Evolutionary conservation across 2,329 filamentous ascomycete species (phyloP), one percentile per base, ranked within the genome.

Genomic region (Chaetomiaceae sp.): DNA sequence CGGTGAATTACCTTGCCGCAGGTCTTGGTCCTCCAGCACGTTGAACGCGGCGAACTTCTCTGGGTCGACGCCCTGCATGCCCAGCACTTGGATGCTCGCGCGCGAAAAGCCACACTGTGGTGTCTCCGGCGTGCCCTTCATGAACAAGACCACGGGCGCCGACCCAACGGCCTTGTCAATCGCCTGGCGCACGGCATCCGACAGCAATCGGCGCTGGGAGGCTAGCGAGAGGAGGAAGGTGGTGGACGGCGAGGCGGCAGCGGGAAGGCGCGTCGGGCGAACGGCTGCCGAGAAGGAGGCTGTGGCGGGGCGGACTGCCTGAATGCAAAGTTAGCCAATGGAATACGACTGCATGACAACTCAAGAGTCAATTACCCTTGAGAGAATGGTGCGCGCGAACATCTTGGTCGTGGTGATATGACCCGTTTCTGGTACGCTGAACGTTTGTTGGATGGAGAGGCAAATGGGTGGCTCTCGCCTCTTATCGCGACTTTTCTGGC

Each of bases 1-100:
- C 19, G 34, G 38, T 15, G 26, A 46, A 47, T 17, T 43, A 91
- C 87, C 88, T 69, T 83, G 73, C 59, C 93, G 81, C 63, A 98
- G 69, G 64, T 94, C 90, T 4, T 84, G 68, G 65, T 97, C 90
- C 69, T 97, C 93, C 47, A 98, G 70, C 32, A 98, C 93, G 69
- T 98, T 97, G 69, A 95, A 96, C 7, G 93, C 91, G n/a, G 89
- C 87, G 65, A 98, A 98, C 72, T 97, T 97, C 55, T 78, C 76
- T 14, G 93, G 93, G 70, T 97, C 87, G 52, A 98, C 89, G 54
- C 93, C 93, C 71, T 98, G 91, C 60, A 96, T 70, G 48, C 91
- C 88, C 54, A 98, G 75, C 60, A 98, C 90, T 74, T 97, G 90
- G 65, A 98, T 95, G 64, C 80, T 88, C 45, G 91, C 91, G 59